Conservation (phyloP, 148 eudicot species). For the Mesembryanthemum crystallinum region DNA sequence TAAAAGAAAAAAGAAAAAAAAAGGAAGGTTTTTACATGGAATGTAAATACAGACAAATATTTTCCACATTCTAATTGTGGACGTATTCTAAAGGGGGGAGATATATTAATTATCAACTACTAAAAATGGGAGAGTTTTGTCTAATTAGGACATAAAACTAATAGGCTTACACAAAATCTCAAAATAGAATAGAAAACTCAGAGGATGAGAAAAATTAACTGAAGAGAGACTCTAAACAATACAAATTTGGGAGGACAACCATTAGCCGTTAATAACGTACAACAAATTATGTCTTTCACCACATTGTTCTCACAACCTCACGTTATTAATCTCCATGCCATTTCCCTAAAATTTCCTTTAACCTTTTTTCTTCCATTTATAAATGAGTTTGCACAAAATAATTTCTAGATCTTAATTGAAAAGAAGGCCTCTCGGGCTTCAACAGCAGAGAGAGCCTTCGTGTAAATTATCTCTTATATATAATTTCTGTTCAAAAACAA, state of each 20-base stretch:
- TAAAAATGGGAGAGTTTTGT: background rate
- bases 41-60: too few relatives aligned
- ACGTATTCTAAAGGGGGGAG: background rate
- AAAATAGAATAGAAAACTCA: constrained; percentile 18
- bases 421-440: constrained; percentile 36
- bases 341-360: background rate
- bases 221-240: background rate
- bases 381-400: constrained; percentile 3
- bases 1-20: too few relatives aligned
- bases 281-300: background rate
- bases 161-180: background rate
- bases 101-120: background rate
- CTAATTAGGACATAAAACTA: background rate
- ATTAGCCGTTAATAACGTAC: background rate
- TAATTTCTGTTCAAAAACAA: background rate
- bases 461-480: background rate
- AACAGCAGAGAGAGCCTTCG: constrained; percentile 32
- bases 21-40: too few relatives aligned
- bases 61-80: background rate
- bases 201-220: background rate
- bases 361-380: background rate
- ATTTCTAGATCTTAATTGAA: background rate
- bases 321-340: constrained; percentile 7
- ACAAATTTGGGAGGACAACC: constrained; percentile 28
- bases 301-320: constrained; percentile 19